Base-by-base conservation (phyloP, 2,329 filamentous ascomycete species). In the Hysterium pulicare region DNA sequence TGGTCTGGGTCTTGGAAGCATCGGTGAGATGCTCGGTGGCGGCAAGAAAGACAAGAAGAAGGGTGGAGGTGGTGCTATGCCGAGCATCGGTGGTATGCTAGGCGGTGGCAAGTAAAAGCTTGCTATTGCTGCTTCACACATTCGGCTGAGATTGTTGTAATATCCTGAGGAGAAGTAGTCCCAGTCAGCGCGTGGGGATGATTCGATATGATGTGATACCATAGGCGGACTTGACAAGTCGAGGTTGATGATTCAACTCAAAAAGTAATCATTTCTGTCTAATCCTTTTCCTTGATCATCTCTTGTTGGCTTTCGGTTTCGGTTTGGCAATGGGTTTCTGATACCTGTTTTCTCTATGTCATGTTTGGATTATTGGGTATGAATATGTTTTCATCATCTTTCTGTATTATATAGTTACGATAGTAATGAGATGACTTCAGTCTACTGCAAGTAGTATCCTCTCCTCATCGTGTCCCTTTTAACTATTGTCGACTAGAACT, bases 1-100 rank as follows among this genome's bases (percentile, higher is more conserved):
- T 6, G 78, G 84, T 2, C 77, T 95, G 21, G 90, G 90, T 5
- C 68, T 83, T 16, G 75, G 76, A 24, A 72, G 70, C 34, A 48
- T 80, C 23, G 63, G 72, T 5, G 71, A 73, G 33, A 62, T 68
- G 33, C 63, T 79, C 10, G 76, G 76, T 23, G 69, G 90, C 9
- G 72, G 73, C 2, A 73, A 75, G 32, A 71, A 76, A 51, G 75
- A 79, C 58, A 71, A 75, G 61, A 75, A 77, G 64, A 73, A 71
- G 57, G 57, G 59, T 38, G 56, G 56, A 24, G 69, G 57, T 40
- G 54, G 59, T 7, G 61, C 57, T 42, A 66, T 57, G 37, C 53
- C 75, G 42, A 72, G 72, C 28, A 53, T 75, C 45, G 69, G 75
- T 23, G 72, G 73, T 36, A 72, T 72, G 16, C 47, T 76, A 45